Evolutionary conservation across 257 asterid genomes (phyloP), one percentile per base, ranked within the genome.

Genomic region (Gentiana straminea): DNA sequence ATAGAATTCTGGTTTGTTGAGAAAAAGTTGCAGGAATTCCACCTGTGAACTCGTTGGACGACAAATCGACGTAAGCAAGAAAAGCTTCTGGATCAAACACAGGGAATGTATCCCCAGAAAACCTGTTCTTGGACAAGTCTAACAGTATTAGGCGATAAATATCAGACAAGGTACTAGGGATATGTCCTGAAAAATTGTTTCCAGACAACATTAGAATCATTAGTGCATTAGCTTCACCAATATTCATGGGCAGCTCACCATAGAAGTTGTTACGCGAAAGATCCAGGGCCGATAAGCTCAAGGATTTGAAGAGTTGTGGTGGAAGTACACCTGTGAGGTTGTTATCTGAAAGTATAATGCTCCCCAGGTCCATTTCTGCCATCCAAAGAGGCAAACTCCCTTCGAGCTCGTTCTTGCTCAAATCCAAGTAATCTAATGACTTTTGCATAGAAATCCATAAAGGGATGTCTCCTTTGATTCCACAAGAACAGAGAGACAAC

Each of bases 11-110:
- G 1, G 64, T 66, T 49, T 66, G 55, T 43, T 53, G 39, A 15
- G 69, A 55, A 51, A 71, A 66, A 12, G 63, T 54, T 24, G 60
- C 59, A 2, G 77, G 77, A 49, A 71, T 56, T 24, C 62, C 60
- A 44, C 73, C 77, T 4, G 77, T 66, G 47, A 71, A 62, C 50
- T 71, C 65, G 63, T 71, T 71, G 34, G 54, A 58, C 13, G 77
- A 66, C 3, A 71, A 44, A 49, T 71, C 77, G 36, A 71, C 53
- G 45, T 62, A 71, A 2, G 64, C 65, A 54, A 71, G 70, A 53
- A 62, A 41, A 5, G 69, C 51, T 52, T 44, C 33, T 5, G 77
- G 65, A 33, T 43, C 63, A 36, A 71, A 71, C 9, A 37, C 44
- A 6, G 77, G 77, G 47, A 71, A 66, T 2, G 55, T 58, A 53